Evolutionary conservation across 208 protist genomes (phyloP).

Genomic region (Naegleria fowleri): DNA sequence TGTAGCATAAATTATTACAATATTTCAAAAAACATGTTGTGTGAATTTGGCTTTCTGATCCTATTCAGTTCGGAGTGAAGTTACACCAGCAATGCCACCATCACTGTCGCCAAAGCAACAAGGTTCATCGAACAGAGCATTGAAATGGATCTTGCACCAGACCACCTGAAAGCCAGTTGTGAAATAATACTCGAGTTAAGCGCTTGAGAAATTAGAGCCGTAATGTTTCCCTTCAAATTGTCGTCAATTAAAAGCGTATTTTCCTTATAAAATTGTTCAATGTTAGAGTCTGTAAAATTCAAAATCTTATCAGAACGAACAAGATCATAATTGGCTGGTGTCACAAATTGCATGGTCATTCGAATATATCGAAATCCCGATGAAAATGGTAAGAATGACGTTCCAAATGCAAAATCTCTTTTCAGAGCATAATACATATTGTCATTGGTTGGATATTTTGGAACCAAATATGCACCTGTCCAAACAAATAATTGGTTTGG

Average conservation of each 20-base stretch:
- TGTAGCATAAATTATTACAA: slow-evolving; percentile 41
- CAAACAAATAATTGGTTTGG: neutral
- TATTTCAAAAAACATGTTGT: no score
- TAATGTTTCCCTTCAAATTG: neutral
- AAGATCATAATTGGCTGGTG: neutral
- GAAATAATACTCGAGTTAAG: no score
- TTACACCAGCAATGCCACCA: no score
- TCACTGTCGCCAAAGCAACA: no score
- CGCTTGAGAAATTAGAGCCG: no score
- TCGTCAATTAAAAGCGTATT: neutral
- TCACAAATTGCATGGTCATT: neutral
- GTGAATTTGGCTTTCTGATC: no score
- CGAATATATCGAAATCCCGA: neutral
- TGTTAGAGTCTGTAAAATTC: neutral
- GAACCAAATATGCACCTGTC: neutral
- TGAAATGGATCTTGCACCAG: no score
- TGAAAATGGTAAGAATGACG: neutral
- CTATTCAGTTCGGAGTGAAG: no score
- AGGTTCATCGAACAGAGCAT: no score
- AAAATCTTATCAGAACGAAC: neutral
- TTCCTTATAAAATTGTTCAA: neutral
- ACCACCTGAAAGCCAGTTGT: no score
- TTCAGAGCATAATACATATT: neutral
- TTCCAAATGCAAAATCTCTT: neutral
- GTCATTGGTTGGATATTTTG: neutral